Conservation (phyloP, 192 early-diverging fungal genomes). For the Backusella liffmaniae region DNA sequence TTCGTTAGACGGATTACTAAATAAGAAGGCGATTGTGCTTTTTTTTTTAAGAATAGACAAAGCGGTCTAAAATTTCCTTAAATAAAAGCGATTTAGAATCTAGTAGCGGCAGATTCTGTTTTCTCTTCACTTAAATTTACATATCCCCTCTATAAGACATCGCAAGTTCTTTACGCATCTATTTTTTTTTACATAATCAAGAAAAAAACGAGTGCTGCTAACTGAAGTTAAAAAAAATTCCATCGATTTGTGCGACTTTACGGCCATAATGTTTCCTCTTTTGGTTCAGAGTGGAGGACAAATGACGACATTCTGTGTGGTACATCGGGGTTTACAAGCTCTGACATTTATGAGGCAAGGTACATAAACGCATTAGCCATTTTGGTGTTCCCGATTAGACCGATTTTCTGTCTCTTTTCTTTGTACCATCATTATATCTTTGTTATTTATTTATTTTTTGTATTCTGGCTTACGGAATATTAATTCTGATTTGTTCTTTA, state of each 20-base stretch:
- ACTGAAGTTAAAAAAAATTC: not conserved
- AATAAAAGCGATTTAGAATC: not conserved
- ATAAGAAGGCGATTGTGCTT: not conserved
- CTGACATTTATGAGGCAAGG: not conserved
- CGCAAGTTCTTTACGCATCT: not conserved
- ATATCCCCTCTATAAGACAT: not conserved
- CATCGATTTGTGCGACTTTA: not conserved
- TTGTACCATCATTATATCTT: not conserved
- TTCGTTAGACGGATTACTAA: not conserved
- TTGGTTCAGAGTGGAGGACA: not conserved
- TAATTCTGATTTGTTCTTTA: not conserved
- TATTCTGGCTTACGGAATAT: not conserved
- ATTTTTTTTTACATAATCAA: not conserved
- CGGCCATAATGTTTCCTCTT: not conserved
- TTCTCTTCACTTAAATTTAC: not conserved
- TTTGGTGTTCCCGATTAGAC: not conserved
- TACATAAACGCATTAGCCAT: not conserved
- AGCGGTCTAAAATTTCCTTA: not conserved
- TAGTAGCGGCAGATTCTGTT: not conserved
- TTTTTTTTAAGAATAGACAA: not conserved
- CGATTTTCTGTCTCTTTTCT: not conserved
- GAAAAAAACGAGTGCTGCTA: not conserved
- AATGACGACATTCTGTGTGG: not conserved
- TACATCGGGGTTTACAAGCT: not conserved
- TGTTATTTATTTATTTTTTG: not conserved